These are phyloP conservation scores for Fusarium sp. DNA, from an alignment of 2,329 filamentous ascomycete species.

Conservation along the genomic window DNA sequence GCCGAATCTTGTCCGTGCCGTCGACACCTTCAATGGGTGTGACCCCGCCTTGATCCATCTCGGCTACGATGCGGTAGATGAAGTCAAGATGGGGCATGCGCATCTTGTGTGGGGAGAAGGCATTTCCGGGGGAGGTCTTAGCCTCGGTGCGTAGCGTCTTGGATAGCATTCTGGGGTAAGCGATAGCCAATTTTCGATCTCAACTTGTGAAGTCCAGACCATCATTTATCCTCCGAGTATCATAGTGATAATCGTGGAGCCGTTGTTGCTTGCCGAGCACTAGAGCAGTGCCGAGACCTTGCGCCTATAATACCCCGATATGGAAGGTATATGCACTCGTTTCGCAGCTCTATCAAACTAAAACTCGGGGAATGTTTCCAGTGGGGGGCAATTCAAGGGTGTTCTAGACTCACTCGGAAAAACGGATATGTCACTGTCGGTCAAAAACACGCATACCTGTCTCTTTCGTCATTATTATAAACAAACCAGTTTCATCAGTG, in stretches of 20 bases:
- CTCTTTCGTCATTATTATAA: background rate
- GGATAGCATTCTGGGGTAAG: conserved; percentile 9
- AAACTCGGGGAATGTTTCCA: background rate
- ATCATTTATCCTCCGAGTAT: conserved; percentile 22
- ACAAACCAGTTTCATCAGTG: background rate
- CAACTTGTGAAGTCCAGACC: background rate
- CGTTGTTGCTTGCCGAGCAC: background rate
- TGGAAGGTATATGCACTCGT: background rate
- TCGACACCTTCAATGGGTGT: conserved; percentile 26
- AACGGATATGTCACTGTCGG: background rate
- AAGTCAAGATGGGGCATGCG: conserved; percentile 39
- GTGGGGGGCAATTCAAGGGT: conserved; percentile 2
- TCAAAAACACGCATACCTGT: background rate
- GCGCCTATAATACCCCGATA: background rate
- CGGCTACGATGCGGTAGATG: conserved; percentile 40
- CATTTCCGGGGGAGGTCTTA: conserved; percentile 35
- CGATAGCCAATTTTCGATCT: background rate
- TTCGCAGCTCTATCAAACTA: background rate
- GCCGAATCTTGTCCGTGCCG: conserved; percentile 14
- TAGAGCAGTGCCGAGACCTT: background rate
- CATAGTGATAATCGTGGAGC: background rate
- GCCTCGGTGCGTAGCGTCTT: conserved; percentile 1
- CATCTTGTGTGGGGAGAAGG: conserved; percentile 20
- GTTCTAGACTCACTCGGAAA: background rate
- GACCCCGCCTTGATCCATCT: conserved; percentile 34